A percentile compares a stretch with the other conserved stretches of the same genome.
Evolutionary conservation across 176 grass and related monocot species (phyloP).

Genomic region (Poa pratensis): DNA sequence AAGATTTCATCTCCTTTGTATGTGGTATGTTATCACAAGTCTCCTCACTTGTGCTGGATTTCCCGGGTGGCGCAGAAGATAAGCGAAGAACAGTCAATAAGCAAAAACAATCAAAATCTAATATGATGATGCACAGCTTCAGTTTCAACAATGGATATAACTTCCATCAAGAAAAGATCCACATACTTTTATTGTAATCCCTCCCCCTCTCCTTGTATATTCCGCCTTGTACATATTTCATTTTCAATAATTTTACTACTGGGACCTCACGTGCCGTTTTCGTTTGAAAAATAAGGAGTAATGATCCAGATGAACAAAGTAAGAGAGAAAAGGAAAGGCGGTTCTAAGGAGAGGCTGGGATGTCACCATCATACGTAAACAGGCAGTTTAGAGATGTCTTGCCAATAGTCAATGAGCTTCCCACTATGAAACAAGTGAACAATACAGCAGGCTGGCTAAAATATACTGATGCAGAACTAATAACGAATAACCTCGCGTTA

Average conservation of each 20-base stretch:
- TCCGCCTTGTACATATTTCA: neutral
- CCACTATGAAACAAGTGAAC: neutral
- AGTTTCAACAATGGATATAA: conserved; percentile 4
- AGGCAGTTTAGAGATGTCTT: neutral
- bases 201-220: too few species aligned
- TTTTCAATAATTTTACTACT: neutral
- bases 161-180: neutral
- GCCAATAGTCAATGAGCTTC: neutral
- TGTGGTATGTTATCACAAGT: conserved; percentile 50
- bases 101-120: conserved; percentile 1
- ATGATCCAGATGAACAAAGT: conserved; percentile 28
- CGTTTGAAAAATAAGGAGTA: neutral
- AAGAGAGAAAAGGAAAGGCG: neutral
- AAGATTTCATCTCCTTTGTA: conserved; percentile 25
- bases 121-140: neutral
- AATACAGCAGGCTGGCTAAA: neutral
- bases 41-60: conserved; percentile 44
- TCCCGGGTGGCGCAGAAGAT: neutral
- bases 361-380: neutral
- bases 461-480: neutral
- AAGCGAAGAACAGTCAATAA: conserved; percentile 17
- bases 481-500: neutral
- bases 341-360: neutral
- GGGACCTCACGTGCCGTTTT: neutral
- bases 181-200: neutral